These are phyloP conservation scores for Xylogone sp. DNA, from an alignment of 2,329 filamentous ascomycete species.

Conservation along the genomic window DNA sequence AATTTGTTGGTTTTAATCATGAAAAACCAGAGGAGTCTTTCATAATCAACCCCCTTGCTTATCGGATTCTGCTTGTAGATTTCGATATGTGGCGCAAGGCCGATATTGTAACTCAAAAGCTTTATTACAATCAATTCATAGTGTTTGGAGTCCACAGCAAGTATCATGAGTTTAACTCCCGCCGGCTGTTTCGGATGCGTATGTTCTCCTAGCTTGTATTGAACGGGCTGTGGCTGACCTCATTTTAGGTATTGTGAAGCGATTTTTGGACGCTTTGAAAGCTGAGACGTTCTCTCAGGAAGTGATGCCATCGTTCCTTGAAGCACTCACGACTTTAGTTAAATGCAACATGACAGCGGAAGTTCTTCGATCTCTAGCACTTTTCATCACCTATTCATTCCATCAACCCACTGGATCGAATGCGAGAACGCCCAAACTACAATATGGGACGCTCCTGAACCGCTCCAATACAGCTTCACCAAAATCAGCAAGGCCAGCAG, in stretches of 20 bases:
- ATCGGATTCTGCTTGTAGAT: slow-evolving; percentile 87
- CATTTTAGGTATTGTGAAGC: slow-evolving; percentile 75
- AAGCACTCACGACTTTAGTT: slow-evolving; percentile 75
- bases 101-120: slow-evolving; percentile 69
- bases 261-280: slow-evolving; percentile 85
- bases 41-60: slow-evolving; percentile 93
- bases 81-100: slow-evolving; percentile 89
- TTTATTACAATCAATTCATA: slow-evolving; percentile 91
- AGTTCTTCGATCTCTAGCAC: slow-evolving; percentile 77
- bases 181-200: slow-evolving; percentile 86
- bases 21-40: slow-evolving; percentile 80
- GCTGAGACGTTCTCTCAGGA: slow-evolving; percentile 71
- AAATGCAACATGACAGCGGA: slow-evolving; percentile 79
- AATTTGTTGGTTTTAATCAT: slow-evolving; percentile 85
- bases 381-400: slow-evolving; percentile 91
- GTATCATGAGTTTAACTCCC: slow-evolving; percentile 87
- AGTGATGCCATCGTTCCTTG: slow-evolving; percentile 71
- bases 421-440: slow-evolving; percentile 48
- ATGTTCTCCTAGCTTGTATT: slow-evolving; percentile 36
- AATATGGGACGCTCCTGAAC: slow-evolving; percentile 37
- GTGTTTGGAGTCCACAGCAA: slow-evolving; percentile 88
- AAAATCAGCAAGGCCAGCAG: slow-evolving; percentile 23
- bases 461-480: slow-evolving; percentile 29
- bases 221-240: slow-evolving; percentile 13
- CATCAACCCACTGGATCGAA: slow-evolving; percentile 53